These are phyloP conservation scores for Parsonsia alboflavescens DNA, from an alignment of 257 asterid genomes.

Conservation along the genomic window DNA sequence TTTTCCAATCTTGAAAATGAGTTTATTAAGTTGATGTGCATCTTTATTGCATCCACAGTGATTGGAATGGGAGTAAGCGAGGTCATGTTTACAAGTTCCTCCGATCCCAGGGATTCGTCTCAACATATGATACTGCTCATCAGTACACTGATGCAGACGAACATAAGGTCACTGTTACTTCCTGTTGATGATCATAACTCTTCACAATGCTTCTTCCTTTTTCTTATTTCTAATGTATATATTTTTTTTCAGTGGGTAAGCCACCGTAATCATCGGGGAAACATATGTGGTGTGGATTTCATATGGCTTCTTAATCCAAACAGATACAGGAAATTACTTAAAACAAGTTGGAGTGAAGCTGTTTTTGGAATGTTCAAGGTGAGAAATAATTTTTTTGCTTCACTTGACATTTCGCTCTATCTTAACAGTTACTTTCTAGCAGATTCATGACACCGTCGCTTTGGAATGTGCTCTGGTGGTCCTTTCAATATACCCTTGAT, in stretches of 20 bases:
- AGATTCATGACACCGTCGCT: neutral
- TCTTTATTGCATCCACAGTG: constrained; percentile 42
- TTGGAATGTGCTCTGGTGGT: neutral
- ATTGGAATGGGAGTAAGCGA: constrained; percentile 96
- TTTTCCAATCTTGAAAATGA: neutral
- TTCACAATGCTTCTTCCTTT: constrained; percentile 8
- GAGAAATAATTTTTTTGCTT: constrained; percentile 3
- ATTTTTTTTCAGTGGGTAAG: constrained; percentile 75
- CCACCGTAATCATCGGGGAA: constrained; percentile 98
- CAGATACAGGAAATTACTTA: constrained; percentile 72
- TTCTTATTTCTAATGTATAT: constrained; percentile 22
- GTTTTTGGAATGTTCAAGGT: constrained; percentile 98
- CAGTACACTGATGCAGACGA: constrained; percentile 95
- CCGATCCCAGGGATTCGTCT: constrained; percentile 91
- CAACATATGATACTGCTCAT: constrained; percentile 97
- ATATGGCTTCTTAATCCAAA: constrained; percentile 99
- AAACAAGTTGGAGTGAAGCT: constrained; percentile 95
- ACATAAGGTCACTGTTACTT: constrained; percentile 56
- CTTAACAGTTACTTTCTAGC: neutral
- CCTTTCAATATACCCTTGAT: neutral
- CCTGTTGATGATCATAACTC: neutral
- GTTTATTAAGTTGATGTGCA: constrained; percentile 11
- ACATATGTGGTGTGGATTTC: constrained; percentile 96
- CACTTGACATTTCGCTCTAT: neutral
- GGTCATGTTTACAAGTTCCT: constrained; percentile 95